Evolutionary conservation across 768 basidiomycete genomes (phyloP).

Genomic region (Xerocomellus chrysenteron): DNA sequence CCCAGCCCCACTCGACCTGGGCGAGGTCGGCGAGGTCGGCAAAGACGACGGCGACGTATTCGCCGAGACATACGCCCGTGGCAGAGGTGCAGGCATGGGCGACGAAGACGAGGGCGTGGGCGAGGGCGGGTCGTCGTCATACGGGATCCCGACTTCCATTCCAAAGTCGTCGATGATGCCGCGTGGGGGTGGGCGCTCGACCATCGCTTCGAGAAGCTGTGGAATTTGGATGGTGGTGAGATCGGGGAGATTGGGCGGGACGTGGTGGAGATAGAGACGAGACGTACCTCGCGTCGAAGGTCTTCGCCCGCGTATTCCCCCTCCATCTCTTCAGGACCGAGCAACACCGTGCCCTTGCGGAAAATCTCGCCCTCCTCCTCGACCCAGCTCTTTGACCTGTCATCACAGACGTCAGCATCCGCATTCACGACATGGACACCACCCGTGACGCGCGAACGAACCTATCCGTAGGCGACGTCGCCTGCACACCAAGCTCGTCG

Average conservation of each 20-base stretch:
- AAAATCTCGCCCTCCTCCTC: slow-evolving; percentile 97
- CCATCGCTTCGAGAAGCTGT: slow-evolving; percentile 84
- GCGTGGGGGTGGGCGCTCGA: slow-evolving; percentile 80
- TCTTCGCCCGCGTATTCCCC: slow-evolving; percentile 89
- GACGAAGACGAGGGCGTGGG: slow-evolving; percentile 8
- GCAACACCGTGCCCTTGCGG: slow-evolving; percentile 79
- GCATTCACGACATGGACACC: background rate
- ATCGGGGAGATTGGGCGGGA: background rate
- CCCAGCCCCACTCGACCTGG: background rate
- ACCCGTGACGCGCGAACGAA: slow-evolving; percentile 27
- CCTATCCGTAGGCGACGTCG: slow-evolving; percentile 46
- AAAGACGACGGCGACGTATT: background rate
- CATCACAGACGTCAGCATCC: background rate
- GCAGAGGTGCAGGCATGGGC: background rate
- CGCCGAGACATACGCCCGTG: too few species aligned
- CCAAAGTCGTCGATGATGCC: slow-evolving; percentile 64
- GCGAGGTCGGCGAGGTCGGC: slow-evolving; percentile 14
- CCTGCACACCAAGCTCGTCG: slow-evolving; percentile 18
- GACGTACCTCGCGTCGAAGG: slow-evolving; percentile 69
- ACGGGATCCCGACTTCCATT: slow-evolving; percentile 32
- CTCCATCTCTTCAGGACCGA: slow-evolving; percentile 86
- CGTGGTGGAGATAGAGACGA: background rate
- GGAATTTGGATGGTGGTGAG: background rate
- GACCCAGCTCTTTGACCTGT: slow-evolving; percentile 75
- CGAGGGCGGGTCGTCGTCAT: slow-evolving; percentile 16